phyloP scores from a whole-genome alignment of 176 grass and related monocot genomes.

The Musa beccarii region DNA sequence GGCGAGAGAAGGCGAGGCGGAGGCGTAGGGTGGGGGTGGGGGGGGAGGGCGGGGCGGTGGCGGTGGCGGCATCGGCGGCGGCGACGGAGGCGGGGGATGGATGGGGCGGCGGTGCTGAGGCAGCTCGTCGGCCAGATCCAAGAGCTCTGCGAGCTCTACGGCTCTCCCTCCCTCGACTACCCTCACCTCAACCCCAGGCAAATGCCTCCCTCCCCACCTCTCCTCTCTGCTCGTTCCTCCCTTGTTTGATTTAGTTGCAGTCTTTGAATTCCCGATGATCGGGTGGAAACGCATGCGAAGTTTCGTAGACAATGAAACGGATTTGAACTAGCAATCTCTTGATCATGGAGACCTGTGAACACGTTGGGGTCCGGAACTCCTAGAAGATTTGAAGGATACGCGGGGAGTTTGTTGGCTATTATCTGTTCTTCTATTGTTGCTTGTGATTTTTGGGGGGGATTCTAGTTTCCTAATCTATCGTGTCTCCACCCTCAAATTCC shows the following conservation, averaged over 20 bases:
- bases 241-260: conserved; percentile 9
- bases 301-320: neutral
- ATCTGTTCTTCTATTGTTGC: neutral
- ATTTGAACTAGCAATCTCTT: neutral
- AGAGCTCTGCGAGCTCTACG: conserved; percentile 92
- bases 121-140: conserved; percentile 84
- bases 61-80: conserved; percentile 16
- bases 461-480: neutral
- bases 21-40: no score
- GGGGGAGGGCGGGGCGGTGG: neutral
- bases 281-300: neutral
- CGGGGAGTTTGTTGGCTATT: neutral
- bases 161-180: conserved; percentile 37
- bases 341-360: neutral
- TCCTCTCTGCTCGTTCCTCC: neutral
- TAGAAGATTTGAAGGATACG: neutral
- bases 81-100: conserved; percentile 40
- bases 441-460: neutral
- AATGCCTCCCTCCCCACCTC: neutral
- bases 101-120: conserved; percentile 66
- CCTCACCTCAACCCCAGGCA: conserved; percentile 39
- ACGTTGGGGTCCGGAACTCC: neutral
- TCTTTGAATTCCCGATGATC: neutral
- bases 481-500: neutral
- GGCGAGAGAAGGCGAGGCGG: neutral